Conservation (phyloP, 2,329 filamentous ascomycete species). For the Alternaria incomplexa region DNA sequence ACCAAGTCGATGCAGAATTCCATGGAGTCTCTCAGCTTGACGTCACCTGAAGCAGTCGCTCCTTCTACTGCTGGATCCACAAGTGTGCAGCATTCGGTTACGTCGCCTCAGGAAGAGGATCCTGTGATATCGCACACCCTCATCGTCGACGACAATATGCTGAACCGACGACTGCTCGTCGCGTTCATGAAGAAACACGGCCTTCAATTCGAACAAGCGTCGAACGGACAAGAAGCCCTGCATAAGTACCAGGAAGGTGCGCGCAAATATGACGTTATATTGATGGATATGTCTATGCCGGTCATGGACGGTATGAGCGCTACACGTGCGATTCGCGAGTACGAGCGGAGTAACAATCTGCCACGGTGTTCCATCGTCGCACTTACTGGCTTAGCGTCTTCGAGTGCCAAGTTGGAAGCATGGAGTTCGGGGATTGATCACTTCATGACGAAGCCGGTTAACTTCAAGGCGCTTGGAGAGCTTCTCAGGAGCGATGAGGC, state of each 20-base stretch:
- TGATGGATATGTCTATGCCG: conserved; percentile 49
- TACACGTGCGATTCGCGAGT: conserved; percentile 41
- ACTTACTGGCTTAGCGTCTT: conserved; percentile 39
- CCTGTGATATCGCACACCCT: conserved; percentile 28
- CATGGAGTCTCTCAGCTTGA: background rate
- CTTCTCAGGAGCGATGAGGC: conserved; percentile 20
- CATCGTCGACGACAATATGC: conserved; percentile 48
- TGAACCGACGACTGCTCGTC: conserved; percentile 47
- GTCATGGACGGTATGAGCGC: conserved; percentile 47
- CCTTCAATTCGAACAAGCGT: conserved; percentile 31
- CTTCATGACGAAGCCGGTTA: conserved; percentile 44
- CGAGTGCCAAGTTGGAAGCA: conserved; percentile 33
- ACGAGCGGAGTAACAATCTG: conserved; percentile 28
- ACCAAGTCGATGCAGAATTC: background rate
- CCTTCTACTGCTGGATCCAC: background rate
- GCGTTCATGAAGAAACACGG: conserved; percentile 40
- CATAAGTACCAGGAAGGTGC: conserved; percentile 26
- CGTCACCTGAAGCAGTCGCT: background rate
- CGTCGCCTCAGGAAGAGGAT: background rate
- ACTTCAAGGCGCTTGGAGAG: conserved; percentile 31
- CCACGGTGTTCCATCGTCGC: conserved; percentile 28
- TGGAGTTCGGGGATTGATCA: conserved; percentile 37
- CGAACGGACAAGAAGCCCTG: conserved; percentile 44
- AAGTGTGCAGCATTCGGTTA: background rate
- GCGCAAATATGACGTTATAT: conserved; percentile 29